phyloP scores from a whole-genome alignment of 106 monocot species.

The Triglochin maritima region DNA sequence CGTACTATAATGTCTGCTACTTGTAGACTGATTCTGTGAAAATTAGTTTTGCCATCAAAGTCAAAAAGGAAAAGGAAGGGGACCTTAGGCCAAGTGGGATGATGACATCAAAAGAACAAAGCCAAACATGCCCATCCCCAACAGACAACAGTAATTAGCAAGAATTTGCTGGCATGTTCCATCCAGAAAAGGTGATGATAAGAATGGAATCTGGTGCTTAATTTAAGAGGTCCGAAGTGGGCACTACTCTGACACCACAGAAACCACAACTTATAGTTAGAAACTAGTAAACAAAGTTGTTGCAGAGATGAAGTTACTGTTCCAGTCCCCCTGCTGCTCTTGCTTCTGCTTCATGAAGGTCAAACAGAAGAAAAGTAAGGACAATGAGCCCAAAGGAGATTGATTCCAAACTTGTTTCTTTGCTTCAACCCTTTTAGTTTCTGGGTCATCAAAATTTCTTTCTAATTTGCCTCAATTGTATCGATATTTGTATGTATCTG shows the following conservation, averaged over 20 bases:
- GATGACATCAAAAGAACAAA: not conserved
- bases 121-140: not conserved
- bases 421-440: not conserved
- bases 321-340: slow-evolving; percentile 49
- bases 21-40: too few relatives aligned
- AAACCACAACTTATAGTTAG: not conserved
- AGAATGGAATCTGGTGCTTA: slow-evolving; percentile 2
- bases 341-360: slow-evolving; percentile 55
- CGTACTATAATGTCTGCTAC: too few relatives aligned
- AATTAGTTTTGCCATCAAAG: not conserved
- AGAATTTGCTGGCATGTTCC: slow-evolving; percentile 3
- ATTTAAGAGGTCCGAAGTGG: not conserved
- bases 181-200: not conserved
- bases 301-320: slow-evolving; percentile 41
- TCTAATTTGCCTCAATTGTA: not conserved
- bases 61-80: not conserved
- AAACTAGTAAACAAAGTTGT: not conserved
- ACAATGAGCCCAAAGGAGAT: slow-evolving; percentile 28
- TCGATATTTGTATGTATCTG: not conserved
- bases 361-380: slow-evolving; percentile 25
- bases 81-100: not conserved
- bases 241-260: not conserved
- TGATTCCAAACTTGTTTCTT: slow-evolving; percentile 2
- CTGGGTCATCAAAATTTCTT: not conserved
- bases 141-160: not conserved